These are phyloP conservation scores for Auricularia sp. DNA, from an alignment of 768 basidiomycete genomes.

Conservation along the genomic window DNA sequence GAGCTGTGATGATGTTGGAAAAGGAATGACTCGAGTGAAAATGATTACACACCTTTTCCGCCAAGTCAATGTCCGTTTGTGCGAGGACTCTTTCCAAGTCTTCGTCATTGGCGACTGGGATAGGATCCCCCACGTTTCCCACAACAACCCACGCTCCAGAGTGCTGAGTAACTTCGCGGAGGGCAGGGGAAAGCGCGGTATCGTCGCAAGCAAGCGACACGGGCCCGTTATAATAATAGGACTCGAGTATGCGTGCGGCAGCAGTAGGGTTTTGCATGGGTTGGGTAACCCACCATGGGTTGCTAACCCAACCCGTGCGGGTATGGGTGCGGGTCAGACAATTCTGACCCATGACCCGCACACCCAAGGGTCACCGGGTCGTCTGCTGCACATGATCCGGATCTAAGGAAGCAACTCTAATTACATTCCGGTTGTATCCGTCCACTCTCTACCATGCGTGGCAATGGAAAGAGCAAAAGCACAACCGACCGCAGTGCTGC, in stretches of 20 bases:
- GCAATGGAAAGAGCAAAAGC: no score
- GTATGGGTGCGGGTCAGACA: no score
- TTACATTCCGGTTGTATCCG: no score
- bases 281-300: no score
- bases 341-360: no score
- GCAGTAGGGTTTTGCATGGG: no score
- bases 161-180: slow-evolving; percentile 5
- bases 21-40: not conserved
- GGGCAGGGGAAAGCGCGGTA: slow-evolving; percentile 21
- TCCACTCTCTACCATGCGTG: no score
- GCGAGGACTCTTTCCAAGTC: slow-evolving; percentile 10
- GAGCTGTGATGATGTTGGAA: not conserved
- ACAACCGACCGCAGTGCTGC: no score
- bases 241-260: not conserved
- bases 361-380: no score
- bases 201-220: slow-evolving; percentile 25
- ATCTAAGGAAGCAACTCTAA: no score
- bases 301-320: no score
- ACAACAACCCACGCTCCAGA: slow-evolving; percentile 17
- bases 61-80: not conserved
- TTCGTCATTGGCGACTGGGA: slow-evolving; percentile 17
- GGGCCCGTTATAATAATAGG: not conserved
- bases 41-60: not conserved
- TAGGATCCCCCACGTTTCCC: slow-evolving; percentile 16
- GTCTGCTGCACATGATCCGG: no score